Conservation (phyloP, 1,284 basidiomycete species). For the Puccinia horiana region DNA sequence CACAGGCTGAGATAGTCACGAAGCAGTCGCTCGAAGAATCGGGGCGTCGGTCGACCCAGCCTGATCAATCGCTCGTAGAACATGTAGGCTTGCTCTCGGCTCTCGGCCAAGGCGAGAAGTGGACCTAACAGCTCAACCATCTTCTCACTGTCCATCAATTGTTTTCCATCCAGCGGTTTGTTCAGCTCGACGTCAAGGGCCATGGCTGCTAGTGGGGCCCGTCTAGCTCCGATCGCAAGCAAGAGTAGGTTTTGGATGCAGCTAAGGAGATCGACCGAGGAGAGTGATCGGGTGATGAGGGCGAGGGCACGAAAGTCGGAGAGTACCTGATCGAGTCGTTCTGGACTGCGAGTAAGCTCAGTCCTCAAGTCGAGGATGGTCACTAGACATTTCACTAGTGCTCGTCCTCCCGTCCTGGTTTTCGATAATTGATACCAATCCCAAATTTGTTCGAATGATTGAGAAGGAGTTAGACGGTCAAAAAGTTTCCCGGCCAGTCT, state of each 20-base stretch:
- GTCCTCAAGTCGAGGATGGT: background rate
- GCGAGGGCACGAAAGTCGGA: background rate
- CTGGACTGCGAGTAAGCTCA: background rate
- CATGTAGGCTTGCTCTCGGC: constrained; percentile 12
- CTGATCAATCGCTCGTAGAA: constrained; percentile 14
- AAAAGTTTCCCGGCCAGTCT: constrained; percentile 20
- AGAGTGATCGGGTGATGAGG: background rate
- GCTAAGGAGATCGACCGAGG: background rate
- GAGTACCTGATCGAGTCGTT: background rate
- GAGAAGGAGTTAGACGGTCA: background rate
- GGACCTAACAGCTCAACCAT: background rate
- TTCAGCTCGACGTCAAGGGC: background rate
- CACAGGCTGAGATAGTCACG: constrained; percentile 60
- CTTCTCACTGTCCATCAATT: background rate
- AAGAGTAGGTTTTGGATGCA: background rate
- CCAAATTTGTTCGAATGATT: constrained; percentile 8
- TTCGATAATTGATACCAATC: constrained; percentile 36
- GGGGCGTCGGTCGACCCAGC: constrained; percentile 20
- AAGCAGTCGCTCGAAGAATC: constrained; percentile 42
- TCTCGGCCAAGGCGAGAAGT: background rate
- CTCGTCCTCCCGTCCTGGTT: background rate
- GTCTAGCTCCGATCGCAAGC: background rate
- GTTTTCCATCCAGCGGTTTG: background rate
- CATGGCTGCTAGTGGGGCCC: background rate
- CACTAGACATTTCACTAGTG: background rate